Evolutionary conservation across 306 rosid genomes (phyloP).

Genomic region (Vigna hirtella): DNA sequence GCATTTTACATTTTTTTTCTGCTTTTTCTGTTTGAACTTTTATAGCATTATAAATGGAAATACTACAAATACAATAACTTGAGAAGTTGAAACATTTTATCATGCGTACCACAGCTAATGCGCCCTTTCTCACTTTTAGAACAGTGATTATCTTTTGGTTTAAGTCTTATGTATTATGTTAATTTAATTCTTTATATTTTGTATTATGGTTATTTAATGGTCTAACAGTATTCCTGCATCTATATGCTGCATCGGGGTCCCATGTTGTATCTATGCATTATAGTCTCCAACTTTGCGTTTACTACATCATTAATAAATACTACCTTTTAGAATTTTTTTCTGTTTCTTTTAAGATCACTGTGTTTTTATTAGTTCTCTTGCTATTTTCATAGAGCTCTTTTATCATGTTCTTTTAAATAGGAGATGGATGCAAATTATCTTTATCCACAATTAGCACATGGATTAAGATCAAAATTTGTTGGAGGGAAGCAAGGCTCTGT

Average conservation of each 20-base stretch:
- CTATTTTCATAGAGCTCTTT: background rate
- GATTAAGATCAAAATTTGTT: conserved; percentile 40
- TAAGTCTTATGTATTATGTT: background rate
- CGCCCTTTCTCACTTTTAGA: background rate
- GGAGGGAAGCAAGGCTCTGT: conserved; percentile 36
- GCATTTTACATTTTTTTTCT: background rate
- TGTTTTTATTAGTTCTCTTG: background rate
- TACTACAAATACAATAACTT: background rate
- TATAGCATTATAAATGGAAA: too few relatives aligned
- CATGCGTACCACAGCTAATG: background rate
- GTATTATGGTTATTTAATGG: background rate
- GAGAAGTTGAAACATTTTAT: background rate
- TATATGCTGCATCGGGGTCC: background rate
- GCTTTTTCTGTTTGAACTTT: background rate
- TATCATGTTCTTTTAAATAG: background rate
- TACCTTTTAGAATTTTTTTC: background rate
- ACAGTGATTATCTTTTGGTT: background rate
- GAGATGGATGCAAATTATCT: conserved; percentile 36
- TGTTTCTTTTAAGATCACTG: conserved; percentile 6
- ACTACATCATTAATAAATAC: background rate
- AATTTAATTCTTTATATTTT: background rate
- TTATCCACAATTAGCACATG: conserved; percentile 35
- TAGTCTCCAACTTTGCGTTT: background rate
- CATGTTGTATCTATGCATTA: background rate
- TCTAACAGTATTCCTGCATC: background rate